These are phyloP conservation scores for Heterobasidion parviporum DNA, from an alignment of 1,284 basidiomycete genomes.

Conservation along the genomic window DNA sequence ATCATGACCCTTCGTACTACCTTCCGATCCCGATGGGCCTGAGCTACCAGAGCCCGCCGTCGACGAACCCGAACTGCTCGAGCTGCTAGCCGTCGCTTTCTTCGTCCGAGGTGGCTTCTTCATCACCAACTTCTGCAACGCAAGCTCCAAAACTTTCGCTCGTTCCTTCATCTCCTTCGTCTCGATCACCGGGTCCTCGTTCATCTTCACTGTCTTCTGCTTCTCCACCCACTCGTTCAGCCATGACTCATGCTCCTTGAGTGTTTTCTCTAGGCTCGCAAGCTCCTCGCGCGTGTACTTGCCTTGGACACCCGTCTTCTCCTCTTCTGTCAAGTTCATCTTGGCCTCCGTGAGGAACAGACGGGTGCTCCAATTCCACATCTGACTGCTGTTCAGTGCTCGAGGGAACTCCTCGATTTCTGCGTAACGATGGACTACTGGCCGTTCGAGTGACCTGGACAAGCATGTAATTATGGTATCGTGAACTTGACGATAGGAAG, in stretches of 20 bases:
- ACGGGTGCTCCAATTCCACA: conserved; percentile 75
- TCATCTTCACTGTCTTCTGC: conserved; percentile 64
- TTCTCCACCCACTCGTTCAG: conserved; percentile 70
- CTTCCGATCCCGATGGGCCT: neutral
- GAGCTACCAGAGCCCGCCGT: neutral
- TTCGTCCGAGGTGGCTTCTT: conserved; percentile 53
- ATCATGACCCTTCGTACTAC: conserved; percentile 12
- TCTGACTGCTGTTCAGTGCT: conserved; percentile 70
- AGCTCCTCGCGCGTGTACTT: conserved; percentile 83
- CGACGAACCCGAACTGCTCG: conserved; percentile 2
- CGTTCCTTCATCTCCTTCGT: conserved; percentile 77
- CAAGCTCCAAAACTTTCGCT: conserved; percentile 71
- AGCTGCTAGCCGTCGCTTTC: conserved; percentile 31
- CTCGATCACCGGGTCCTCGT: conserved; percentile 77
- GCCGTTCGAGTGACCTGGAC: conserved; percentile 67
- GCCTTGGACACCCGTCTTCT: conserved; percentile 47
- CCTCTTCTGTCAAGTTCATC: conserved; percentile 59
- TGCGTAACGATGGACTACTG: conserved; percentile 78
- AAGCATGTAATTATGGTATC: neutral
- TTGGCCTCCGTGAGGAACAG: conserved; percentile 78
- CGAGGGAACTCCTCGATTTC: conserved; percentile 75
- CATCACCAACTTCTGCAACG: conserved; percentile 59
- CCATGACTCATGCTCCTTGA: conserved; percentile 78
- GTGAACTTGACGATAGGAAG: neutral
- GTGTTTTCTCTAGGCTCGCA: conserved; percentile 59